A percentile compares a stretch with the other conserved stretches of the same genome.
Evolutionary conservation across 2,329 filamentous ascomycete species (phyloP).

Genomic region (Magnaporthiopsis rhizophila): DNA sequence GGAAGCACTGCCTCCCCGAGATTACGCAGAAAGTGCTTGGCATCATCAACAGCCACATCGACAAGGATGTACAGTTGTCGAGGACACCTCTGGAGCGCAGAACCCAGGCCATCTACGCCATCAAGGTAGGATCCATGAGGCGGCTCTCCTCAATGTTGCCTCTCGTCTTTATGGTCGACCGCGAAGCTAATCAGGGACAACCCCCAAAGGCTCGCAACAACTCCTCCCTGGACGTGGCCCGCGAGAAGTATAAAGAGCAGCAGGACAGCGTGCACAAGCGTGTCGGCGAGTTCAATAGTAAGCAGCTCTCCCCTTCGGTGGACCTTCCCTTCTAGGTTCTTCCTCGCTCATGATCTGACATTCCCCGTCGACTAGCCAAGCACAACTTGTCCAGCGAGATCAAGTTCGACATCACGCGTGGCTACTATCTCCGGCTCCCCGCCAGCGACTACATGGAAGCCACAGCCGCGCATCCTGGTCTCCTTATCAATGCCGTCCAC

Average conservation of each 20-base stretch:
- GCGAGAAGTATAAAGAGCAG: constrained; percentile 83
- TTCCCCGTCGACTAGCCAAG: constrained; percentile 30
- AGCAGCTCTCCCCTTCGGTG: constrained; percentile 10
- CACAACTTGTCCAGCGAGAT: constrained; percentile 56
- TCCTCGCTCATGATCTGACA: background rate
- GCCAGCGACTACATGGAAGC: constrained; percentile 53
- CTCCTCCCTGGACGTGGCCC: constrained; percentile 78
- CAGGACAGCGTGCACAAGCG: constrained; percentile 55
- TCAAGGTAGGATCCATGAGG: constrained; percentile 49
- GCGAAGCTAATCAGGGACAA: background rate
- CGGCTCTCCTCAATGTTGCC: constrained; percentile 6
- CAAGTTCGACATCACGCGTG: constrained; percentile 68
- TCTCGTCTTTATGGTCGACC: constrained; percentile 12
- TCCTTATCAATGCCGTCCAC: constrained; percentile 67
- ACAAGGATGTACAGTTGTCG: constrained; percentile 72
- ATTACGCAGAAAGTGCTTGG: constrained; percentile 52
- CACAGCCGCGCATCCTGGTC: constrained; percentile 7
- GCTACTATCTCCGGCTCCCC: constrained; percentile 69
- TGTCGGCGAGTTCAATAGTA: constrained; percentile 58
- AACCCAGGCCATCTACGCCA: constrained; percentile 84
- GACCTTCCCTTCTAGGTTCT: no score
- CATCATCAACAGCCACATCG: constrained; percentile 63
- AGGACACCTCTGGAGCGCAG: constrained; percentile 74
- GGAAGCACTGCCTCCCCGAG: constrained; percentile 58
- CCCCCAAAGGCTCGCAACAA: constrained; percentile 63